Evolutionary conservation across 2,329 filamentous ascomycete genomes (phyloP), one percentile per base, ranked within the genome.

Genomic region (Pseudogymnoascus sp.): DNA sequence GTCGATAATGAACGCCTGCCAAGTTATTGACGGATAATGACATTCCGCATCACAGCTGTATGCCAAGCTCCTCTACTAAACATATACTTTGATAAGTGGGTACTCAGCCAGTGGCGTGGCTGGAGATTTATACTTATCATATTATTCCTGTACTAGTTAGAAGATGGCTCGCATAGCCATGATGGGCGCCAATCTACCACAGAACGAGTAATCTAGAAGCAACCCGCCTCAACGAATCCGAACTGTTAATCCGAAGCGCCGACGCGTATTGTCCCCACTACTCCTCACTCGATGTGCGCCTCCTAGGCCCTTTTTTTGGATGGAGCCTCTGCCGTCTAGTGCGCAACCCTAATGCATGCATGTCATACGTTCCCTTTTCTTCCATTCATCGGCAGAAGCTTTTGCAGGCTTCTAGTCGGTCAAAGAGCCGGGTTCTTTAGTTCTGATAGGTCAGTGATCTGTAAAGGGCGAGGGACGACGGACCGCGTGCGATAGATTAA

Each of bases 341-440:
- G n/a, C 15, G n/a, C n/a, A n/a, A n/a, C n/a, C n/a, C n/a, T n/a
- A n/a, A 23, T 18, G 41, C 41, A 30, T 52, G 23, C 45, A 15
- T 52, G 23, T n/a, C 9, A 18, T 52, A n/a, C 23, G 18, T n/a
- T n/a, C 26, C 45, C 30, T n/a, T 30, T 52, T 52, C 45, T 52
- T 52, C 45, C 45, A 52, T 52, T 30, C 45, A 30, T 30, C 45
- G 45, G 45, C 45, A 52, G 45, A 52, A 52, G 45, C 45, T 52
- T 52, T 52, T 19, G 45, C 6, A 26, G 45, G 13, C 26, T 52
- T 52, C 45, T 52, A 52, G 45, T 52, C 45, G 18, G 23, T 3
- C 23, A 19, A 52, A 30, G 23, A 52, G 4, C 30, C 30, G n/a
- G n/a, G 30, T 52, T n/a, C 26, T 30, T 7, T 5, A 9, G 5